These are phyloP conservation scores for Lactuca sativa DNA, from an alignment of 129 eudicot genomes.

Conservation along the genomic window DNA sequence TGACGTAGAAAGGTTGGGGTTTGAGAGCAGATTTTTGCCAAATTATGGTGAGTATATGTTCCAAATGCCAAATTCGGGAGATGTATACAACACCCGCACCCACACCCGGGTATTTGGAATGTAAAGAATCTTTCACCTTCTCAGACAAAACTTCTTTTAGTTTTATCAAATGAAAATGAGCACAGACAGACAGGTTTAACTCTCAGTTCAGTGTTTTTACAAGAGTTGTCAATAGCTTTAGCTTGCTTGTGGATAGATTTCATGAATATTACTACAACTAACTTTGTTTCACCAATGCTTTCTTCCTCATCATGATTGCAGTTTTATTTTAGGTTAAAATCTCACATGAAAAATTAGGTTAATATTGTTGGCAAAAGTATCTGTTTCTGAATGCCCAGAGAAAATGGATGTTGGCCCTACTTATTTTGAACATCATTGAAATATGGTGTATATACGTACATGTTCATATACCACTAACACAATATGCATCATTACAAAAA, in stretches of 20 bases:
- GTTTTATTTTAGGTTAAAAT: no score
- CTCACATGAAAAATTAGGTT: no score
- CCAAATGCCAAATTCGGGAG: constrained; percentile 64
- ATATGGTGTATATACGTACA: not conserved
- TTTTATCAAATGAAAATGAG: constrained; percentile 32
- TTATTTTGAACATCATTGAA: not conserved
- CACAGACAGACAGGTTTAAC: not conserved
- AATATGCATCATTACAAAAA: not conserved
- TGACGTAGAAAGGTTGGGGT: constrained; percentile 52
- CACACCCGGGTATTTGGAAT: constrained; percentile 64
- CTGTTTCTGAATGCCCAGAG: no score
- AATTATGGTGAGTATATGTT: constrained; percentile 63
- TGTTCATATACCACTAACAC: not conserved
- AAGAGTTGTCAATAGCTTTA: not conserved
- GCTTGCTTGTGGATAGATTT: constrained; percentile 16
- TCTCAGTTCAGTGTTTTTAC: constrained; percentile 2
- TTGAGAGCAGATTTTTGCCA: constrained; percentile 41
- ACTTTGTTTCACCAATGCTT: not conserved
- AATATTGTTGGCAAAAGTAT: no score
- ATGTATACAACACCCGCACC: constrained; percentile 32
- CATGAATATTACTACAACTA: not conserved
- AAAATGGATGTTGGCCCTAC: no score
- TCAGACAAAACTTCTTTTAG: constrained; percentile 7
- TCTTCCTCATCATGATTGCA: no score
- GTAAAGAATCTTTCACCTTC: constrained; percentile 31